Evolutionary conservation across 2,329 filamentous ascomycete genomes (phyloP).

Genomic region (Colletotrichum euphorbiae): DNA sequence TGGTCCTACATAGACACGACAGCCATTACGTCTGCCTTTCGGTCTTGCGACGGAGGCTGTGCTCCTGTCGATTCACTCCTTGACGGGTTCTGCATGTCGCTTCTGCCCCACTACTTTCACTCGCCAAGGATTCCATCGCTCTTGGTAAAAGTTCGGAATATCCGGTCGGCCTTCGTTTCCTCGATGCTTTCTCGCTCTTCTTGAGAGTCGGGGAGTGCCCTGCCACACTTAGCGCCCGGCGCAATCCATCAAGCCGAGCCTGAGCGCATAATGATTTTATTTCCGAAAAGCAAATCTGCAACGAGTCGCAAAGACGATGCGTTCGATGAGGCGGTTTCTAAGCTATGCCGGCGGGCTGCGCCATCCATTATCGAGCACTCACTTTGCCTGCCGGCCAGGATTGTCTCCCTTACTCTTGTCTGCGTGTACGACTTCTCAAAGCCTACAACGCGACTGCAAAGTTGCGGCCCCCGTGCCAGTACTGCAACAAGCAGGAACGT

Average conservation of each 20-base stretch:
- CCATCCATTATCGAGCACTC: neutral
- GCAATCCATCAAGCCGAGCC: neutral
- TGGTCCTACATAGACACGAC: neutral
- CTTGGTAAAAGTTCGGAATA: constrained; percentile 15
- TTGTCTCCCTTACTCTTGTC: neutral
- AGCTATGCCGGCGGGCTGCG: neutral
- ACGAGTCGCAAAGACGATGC: neutral
- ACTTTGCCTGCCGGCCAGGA: neutral
- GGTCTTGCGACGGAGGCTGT: constrained; percentile 13
- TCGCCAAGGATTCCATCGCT: constrained; percentile 4
- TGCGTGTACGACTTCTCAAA: neutral
- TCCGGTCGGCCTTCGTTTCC: constrained; percentile 19
- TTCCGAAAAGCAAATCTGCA: neutral
- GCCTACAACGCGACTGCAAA: neutral
- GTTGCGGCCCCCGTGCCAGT: neutral
- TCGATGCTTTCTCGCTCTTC: neutral
- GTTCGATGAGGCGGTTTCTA: neutral
- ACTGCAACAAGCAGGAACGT: neutral
- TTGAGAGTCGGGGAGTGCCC: constrained; percentile 8
- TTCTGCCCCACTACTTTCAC: constrained; percentile 9
- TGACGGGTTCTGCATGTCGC: constrained; percentile 7
- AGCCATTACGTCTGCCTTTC: neutral
- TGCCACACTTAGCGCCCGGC: neutral
- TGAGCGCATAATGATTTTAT: neutral
- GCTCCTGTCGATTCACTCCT: constrained; percentile 3